Evolutionary conservation across 352 stramenopile species (phyloP).

Genomic region (Phytopythium aichiense): DNA sequence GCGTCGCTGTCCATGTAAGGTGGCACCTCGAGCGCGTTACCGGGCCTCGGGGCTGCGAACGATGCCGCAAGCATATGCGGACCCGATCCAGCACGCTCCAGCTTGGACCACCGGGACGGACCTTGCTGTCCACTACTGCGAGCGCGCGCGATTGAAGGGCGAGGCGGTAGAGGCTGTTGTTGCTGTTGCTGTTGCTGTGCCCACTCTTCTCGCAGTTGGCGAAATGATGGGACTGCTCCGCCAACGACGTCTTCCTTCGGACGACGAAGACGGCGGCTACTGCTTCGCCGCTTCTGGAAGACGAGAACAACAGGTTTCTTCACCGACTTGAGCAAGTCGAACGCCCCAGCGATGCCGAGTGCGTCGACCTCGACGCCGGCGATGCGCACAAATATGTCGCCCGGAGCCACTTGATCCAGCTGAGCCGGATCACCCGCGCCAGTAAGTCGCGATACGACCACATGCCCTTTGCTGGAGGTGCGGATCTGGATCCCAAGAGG

Average conservation of each 20-base stretch:
- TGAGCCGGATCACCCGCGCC: conserved; percentile 49
- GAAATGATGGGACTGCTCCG: conserved; percentile 52
- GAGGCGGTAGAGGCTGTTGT: conserved; percentile 14
- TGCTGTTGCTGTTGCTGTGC: conserved; percentile 25
- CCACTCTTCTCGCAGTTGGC: conserved; percentile 44
- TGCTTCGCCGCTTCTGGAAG: conserved; percentile 46
- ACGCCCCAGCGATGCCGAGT: conserved; percentile 66
- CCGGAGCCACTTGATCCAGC: conserved; percentile 47
- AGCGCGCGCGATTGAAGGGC: conserved; percentile 19
- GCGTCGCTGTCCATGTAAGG: conserved; percentile 23
- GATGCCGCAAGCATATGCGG: conserved; percentile 14
- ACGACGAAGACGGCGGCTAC: conserved; percentile 8
- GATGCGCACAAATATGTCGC: conserved; percentile 76
- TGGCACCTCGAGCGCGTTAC: conserved; percentile 4
- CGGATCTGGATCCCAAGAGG: conserved; percentile 84
- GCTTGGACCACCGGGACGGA: conserved; percentile 9
- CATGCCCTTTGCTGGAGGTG: conserved; percentile 44
- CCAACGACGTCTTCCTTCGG: conserved; percentile 6
- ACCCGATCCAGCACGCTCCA: conserved; percentile 16
- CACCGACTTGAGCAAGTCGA: conserved; percentile 74
- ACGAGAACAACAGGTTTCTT: conserved; percentile 79
- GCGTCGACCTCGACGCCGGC: conserved; percentile 64
- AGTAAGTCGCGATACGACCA: conserved; percentile 76
- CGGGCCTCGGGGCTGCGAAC: not conserved
- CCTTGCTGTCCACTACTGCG: conserved; percentile 19